Conservation (phyloP, 192 early-diverging fungal species). For the Rhizoclosmatium sp. region DNA sequence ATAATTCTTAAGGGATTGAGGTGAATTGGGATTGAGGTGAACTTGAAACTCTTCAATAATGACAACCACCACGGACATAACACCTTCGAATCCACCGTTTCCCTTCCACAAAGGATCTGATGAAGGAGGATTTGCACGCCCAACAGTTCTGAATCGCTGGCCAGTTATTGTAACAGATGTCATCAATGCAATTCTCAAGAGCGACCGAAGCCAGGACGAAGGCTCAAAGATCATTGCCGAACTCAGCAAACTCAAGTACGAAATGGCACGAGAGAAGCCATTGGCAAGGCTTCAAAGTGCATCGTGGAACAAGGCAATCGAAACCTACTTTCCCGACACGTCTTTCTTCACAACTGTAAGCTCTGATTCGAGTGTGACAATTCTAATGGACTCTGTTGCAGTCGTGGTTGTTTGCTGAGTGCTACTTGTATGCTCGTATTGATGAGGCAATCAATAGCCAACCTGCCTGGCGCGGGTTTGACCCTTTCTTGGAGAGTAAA, state of each 20-base stretch:
- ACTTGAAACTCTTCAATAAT: too few species aligned
- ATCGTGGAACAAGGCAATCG: slow-evolving; percentile 27
- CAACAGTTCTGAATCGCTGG: slow-evolving; percentile 29
- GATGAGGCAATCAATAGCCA: slow-evolving; percentile 23
- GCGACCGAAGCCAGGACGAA: background rate
- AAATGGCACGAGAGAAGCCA: slow-evolving; percentile 9
- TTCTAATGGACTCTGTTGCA: background rate
- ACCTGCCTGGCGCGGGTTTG: slow-evolving; percentile 12
- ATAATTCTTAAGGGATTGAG: background rate
- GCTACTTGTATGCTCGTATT: slow-evolving; percentile 22
- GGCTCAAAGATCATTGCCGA: slow-evolving; percentile 1
- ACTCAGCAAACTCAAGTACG: slow-evolving; percentile 30
- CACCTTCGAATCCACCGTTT: slow-evolving; percentile 9
- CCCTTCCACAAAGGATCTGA: slow-evolving; percentile 25
- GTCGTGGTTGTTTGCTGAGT: slow-evolving; percentile 36
- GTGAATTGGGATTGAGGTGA: too few species aligned
- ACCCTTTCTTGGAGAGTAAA: slow-evolving; percentile 12
- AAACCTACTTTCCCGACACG: slow-evolving; percentile 7
- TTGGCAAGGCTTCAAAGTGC: background rate
- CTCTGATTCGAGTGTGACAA: background rate
- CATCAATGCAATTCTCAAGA: slow-evolving; percentile 6
- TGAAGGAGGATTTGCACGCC: slow-evolving; percentile 7
- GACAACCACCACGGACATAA: background rate
- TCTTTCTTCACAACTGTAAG: slow-evolving; percentile 28
- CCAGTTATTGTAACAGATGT: slow-evolving; percentile 23